A percentile compares a stretch with the other conserved stretches of the same genome.
These are phyloP conservation scores for Leccinum arenicola DNA, from an alignment of 768 basidiomycete genomes.

Conservation along the genomic window DNA sequence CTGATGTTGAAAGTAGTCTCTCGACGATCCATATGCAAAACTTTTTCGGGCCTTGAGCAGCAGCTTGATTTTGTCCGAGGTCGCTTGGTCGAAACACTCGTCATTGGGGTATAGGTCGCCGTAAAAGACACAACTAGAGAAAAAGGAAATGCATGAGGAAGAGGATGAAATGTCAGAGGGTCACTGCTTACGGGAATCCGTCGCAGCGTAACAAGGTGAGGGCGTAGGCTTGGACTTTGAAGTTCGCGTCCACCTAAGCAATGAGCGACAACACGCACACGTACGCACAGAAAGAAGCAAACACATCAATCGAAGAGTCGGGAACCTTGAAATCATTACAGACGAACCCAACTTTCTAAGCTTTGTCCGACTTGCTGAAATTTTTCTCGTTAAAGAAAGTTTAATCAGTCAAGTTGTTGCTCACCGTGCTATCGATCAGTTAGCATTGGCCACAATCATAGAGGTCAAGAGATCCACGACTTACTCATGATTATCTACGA, in stretches of 20 bases:
- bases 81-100: slow-evolving; percentile 58
- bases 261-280: not conserved
- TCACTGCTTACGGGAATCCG: slow-evolving; percentile 66
- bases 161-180: not conserved
- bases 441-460: not conserved
- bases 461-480: slow-evolving; percentile 21
- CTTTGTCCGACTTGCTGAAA: slow-evolving; percentile 65
- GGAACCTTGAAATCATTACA: not conserved
- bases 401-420: slow-evolving; percentile 27
- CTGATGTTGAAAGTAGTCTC: slow-evolving; percentile 55
- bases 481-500: slow-evolving; percentile 90
- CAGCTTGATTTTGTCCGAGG: slow-evolving; percentile 47
- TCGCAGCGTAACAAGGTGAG: slow-evolving; percentile 67
- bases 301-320: not conserved
- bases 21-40: slow-evolving; percentile 62
- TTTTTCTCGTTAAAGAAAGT: not conserved
- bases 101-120: slow-evolving; percentile 75
- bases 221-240: slow-evolving; percentile 83
- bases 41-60: slow-evolving; percentile 61
- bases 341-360: slow-evolving; percentile 77
- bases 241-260: slow-evolving; percentile 60
- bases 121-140: slow-evolving; percentile 77
- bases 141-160: not conserved
- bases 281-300: not conserved
- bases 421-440: slow-evolving; percentile 55